phyloP scores from a whole-genome alignment of 371 early-diverging fungal species.

The Caulochytrium protostelioides region DNA sequence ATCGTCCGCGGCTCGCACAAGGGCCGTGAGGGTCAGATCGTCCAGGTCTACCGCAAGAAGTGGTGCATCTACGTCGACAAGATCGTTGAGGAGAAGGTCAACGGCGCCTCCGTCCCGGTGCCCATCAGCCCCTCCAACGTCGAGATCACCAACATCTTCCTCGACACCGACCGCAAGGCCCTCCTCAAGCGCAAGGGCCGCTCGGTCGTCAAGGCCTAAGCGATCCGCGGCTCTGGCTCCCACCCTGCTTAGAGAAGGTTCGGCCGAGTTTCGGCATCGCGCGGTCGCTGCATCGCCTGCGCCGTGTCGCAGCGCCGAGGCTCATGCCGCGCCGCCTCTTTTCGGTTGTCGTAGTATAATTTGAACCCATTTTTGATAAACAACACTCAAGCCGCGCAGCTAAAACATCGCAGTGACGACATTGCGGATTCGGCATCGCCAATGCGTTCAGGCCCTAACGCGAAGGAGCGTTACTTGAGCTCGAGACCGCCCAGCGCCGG shows the following conservation, averaged over 20 bases:
- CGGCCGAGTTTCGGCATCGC: too few species aligned
- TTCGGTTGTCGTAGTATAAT: too few species aligned
- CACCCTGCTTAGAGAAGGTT: neutral
- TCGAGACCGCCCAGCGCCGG: too few species aligned
- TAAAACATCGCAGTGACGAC: too few species aligned
- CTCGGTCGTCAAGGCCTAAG: neutral
- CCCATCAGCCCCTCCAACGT: conserved; percentile 96
- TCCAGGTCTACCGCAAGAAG: conserved; percentile 90
- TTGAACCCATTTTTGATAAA: too few species aligned
- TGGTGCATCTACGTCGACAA: conserved; percentile 96
- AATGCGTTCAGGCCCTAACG: too few species aligned
- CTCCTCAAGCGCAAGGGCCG: conserved; percentile 56
- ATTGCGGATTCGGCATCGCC: too few species aligned
- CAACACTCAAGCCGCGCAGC: too few species aligned
- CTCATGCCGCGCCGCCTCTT: too few species aligned
- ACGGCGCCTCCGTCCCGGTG: conserved; percentile 77
- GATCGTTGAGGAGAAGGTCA: conserved; percentile 85
- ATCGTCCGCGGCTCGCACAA: conserved; percentile 87
- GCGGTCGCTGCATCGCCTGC: too few species aligned
- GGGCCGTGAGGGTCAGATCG: conserved; percentile 93
- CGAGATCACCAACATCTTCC: conserved; percentile 76
- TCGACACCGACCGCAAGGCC: conserved; percentile 84
- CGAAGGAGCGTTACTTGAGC: too few species aligned
- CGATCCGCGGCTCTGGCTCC: neutral
- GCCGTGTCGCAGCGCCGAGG: too few species aligned